Conservation (phyloP, 2,329 filamentous ascomycete genomes). For the Colletotrichum gigasporum region DNA sequence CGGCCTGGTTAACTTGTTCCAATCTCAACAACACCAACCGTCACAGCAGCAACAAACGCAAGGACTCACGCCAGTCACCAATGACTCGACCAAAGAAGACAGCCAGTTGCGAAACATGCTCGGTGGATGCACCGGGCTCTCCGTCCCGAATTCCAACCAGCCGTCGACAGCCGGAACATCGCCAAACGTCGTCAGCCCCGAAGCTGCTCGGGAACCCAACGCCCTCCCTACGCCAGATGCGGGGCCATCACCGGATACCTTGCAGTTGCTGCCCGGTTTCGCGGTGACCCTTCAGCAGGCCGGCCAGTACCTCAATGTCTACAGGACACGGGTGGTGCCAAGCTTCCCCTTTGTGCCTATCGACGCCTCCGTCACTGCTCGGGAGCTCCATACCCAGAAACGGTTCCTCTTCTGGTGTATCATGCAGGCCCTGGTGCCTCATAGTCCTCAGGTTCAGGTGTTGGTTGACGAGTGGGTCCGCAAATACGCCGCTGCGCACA, state of each 20-base stretch:
- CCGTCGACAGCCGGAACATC: not conserved
- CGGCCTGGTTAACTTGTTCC: constrained; percentile 48
- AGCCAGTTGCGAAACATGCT: not conserved
- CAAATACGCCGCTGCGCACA: constrained; percentile 45
- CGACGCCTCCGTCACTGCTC: constrained; percentile 34
- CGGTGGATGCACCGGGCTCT: not conserved
- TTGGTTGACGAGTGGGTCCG: constrained; percentile 47
- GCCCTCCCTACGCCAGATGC: not conserved
- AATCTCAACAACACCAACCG: constrained; percentile 41
- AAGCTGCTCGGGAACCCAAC: not conserved
- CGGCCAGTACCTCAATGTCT: constrained; percentile 41
- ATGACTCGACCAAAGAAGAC: not conserved
- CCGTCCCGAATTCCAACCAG: not conserved
- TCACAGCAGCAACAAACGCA: not conserved
- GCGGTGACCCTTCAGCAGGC: constrained; percentile 44
- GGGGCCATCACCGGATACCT: not conserved
- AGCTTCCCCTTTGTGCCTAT: constrained; percentile 51
- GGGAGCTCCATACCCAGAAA: constrained; percentile 42
- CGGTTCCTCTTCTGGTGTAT: constrained; percentile 50
- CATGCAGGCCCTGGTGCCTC: constrained; percentile 44
- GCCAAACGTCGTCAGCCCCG: not conserved
- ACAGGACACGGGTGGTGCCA: constrained; percentile 43
- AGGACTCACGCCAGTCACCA: not conserved
- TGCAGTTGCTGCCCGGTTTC: constrained; percentile 45
- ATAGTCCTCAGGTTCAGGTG: constrained; percentile 42